These are phyloP conservation scores for Solanum infundibuliforme DNA, from an alignment of 257 asterid genomes.

Conservation along the genomic window DNA sequence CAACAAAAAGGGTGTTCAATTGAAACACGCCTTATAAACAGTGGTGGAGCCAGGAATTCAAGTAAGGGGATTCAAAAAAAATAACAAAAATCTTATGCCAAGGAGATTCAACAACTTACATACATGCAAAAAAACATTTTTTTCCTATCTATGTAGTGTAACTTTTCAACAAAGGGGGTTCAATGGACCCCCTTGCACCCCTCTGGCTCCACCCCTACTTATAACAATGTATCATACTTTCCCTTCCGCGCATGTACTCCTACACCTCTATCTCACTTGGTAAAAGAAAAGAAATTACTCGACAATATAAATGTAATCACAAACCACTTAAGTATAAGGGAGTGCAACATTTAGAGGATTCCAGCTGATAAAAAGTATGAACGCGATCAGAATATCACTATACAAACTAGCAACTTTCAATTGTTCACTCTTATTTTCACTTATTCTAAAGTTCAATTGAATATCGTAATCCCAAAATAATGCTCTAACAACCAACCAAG, in stretches of 20 bases:
- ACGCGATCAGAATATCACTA: not conserved
- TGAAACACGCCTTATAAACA: not conserved
- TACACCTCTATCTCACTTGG: not conserved
- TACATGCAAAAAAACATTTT: too few relatives aligned
- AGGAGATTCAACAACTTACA: too few relatives aligned
- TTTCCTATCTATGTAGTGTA: too few relatives aligned
- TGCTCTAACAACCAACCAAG: not conserved
- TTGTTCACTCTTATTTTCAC: not conserved
- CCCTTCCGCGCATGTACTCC: not conserved
- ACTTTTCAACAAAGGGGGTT: too few relatives aligned
- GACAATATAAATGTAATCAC: not conserved
- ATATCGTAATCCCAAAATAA: not conserved
- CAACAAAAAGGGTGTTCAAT: not conserved
- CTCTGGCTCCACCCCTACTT: not conserved
- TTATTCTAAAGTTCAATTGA: not conserved
- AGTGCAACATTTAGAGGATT: not conserved
- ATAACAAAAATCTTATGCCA: too few relatives aligned
- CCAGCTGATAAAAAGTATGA: not conserved
- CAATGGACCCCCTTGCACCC: too few relatives aligned
- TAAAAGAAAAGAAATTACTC: not conserved
- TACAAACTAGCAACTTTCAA: not conserved
- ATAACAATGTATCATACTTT: not conserved
- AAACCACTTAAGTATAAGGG: not conserved
- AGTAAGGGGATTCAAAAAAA: too few relatives aligned
- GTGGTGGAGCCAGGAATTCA: too few relatives aligned